phyloP scores from a whole-genome alignment of 1,284 basidiomycete species.

The Trichosporon asahii region DNA sequence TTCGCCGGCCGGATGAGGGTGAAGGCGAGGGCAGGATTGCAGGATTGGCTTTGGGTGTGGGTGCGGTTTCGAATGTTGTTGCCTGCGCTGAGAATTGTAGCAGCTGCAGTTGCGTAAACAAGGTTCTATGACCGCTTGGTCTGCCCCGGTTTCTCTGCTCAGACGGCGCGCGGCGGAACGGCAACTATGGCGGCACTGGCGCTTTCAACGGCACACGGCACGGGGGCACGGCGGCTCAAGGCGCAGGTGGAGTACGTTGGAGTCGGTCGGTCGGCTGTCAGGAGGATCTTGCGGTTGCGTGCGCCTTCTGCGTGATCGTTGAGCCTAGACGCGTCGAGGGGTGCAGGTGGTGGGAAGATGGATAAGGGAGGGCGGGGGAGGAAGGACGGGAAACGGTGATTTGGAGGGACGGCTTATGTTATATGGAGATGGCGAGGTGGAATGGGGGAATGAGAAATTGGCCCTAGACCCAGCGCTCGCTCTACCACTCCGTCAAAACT shows the following conservation, averaged over 20 bases:
- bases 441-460: conserved; percentile 5
- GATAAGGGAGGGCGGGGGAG: neutral
- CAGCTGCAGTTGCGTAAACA: conserved; percentile 8
- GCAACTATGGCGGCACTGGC: neutral
- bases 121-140: neutral
- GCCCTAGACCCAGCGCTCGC: neutral
- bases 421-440: conserved; percentile 9
- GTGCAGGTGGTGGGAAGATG: neutral
- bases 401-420: conserved; percentile 3
- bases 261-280: neutral
- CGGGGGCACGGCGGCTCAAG: neutral
- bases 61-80: conserved; percentile 10
- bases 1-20: neutral
- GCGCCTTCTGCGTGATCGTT: neutral
- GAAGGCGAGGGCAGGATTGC: neutral
- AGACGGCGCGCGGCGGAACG: neutral
- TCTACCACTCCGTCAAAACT: neutral
- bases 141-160: neutral
- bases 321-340: neutral
- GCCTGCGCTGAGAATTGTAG: conserved; percentile 5
- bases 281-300: neutral
- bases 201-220: neutral
- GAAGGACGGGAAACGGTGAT: neutral
- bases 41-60: conserved; percentile 8
- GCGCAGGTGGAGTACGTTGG: neutral